phyloP scores from a whole-genome alignment of 768 basidiomycete genomes.

The Russula brevipes region DNA sequence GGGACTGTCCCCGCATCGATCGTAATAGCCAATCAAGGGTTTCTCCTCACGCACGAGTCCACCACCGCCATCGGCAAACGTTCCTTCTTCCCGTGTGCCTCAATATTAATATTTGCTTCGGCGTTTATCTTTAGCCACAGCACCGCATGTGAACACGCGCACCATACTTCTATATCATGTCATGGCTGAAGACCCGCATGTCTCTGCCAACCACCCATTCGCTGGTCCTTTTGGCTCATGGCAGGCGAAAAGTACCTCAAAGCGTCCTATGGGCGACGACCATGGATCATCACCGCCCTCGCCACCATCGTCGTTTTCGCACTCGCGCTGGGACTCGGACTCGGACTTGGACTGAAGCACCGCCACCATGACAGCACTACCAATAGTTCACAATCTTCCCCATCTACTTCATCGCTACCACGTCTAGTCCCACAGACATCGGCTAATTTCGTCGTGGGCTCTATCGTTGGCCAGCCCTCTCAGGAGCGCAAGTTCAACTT shows the following conservation, averaged over 20 bases:
- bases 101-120: too few species aligned
- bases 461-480: constrained; percentile 27
- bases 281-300: neutral
- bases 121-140: too few species aligned
- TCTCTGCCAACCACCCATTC: neutral
- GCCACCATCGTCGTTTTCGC: constrained; percentile 20
- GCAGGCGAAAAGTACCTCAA: neutral
- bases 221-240: neutral
- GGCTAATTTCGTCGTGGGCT: constrained; percentile 21
- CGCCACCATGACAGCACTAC: neutral
- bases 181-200: neutral
- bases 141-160: too few species aligned
- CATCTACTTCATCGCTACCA: constrained; percentile 6
- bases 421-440: constrained; percentile 1
- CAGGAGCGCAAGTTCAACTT: constrained; percentile 43
- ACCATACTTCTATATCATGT: neutral
- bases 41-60: neutral
- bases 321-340: constrained; percentile 29
- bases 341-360: constrained; percentile 25
- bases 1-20: neutral
- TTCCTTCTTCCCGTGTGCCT: too few species aligned
- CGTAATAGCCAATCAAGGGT: neutral
- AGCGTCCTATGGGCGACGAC: neutral
- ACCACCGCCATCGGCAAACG: too few species aligned
- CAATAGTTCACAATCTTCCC: neutral